Evolutionary conservation across 495 filamentous ascomycete species (phyloP).

Genomic region (Paragyromitra xinjiangensis): DNA sequence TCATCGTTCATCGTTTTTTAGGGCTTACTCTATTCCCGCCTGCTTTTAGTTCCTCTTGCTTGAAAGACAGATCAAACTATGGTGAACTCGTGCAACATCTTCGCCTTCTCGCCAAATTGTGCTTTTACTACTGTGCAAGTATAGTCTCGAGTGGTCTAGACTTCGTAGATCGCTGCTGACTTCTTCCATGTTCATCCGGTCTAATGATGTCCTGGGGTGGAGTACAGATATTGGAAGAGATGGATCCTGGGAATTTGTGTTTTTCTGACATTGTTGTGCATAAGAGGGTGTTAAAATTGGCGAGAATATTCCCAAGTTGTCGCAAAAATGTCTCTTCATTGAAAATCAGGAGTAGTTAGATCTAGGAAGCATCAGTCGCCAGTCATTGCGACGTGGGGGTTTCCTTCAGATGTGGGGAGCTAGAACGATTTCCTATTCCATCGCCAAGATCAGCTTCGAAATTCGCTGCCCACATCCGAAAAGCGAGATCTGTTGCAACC

Average conservation of each 20-base stretch:
- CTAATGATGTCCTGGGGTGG: slow-evolving; percentile 15
- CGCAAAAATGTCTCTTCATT: not conserved
- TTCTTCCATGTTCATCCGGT: slow-evolving; percentile 19
- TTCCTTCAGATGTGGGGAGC: slow-evolving; percentile 42
- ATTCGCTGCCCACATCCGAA: slow-evolving; percentile 29
- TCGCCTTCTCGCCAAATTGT: slow-evolving; percentile 22
- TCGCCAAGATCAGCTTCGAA: slow-evolving; percentile 43
- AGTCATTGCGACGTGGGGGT: slow-evolving; percentile 36
- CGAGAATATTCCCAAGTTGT: not conserved
- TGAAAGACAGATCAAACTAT: slow-evolving; percentile 32
- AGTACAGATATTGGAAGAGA: slow-evolving; percentile 1
- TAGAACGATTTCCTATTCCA: slow-evolving; percentile 41
- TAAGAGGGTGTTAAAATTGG: slow-evolving; percentile 1
- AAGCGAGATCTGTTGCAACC: slow-evolving; percentile 45
- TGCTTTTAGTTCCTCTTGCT: slow-evolving; percentile 32
- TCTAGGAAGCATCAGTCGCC: slow-evolving; percentile 1
- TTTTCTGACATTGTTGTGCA: slow-evolving; percentile 24
- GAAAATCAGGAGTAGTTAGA: slow-evolving; percentile 12
- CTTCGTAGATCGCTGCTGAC: slow-evolving; percentile 35
- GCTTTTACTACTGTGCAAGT: slow-evolving; percentile 5
- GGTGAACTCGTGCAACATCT: slow-evolving; percentile 26
- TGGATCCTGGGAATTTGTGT: not conserved
- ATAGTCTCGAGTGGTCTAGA: slow-evolving; percentile 22
- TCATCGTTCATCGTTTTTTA: slow-evolving; percentile 26
- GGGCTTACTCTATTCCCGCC: slow-evolving; percentile 18